Evolutionary conservation across 2,329 filamentous ascomycete species (phyloP), one percentile per base, ranked within the genome.

Genomic region (Penicillium aurantiogriseum): DNA sequence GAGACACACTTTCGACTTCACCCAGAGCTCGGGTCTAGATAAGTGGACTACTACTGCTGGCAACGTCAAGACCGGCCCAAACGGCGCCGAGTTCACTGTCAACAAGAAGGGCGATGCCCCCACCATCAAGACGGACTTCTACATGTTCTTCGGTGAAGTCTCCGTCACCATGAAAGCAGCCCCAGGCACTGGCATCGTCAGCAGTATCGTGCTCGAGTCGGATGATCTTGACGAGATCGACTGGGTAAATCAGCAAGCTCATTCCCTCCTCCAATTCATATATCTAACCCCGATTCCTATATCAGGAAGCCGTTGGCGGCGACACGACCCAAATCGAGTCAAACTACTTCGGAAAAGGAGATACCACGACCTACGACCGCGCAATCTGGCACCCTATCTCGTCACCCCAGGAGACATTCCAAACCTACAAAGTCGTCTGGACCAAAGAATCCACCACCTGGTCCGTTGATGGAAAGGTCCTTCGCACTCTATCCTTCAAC

Each of bases 81-180:
- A 23, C 29, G 44, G 44, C n/a, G 44, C 44, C n/a, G 44, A 46
- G 29, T 33, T 46, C 17, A 46, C 44, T 9, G 13, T 46, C 44
- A 19, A 2, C 44, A 46, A 46, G 19, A 4, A 46, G 33, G 27
- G 27, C 4, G 44, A 46, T 23, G 44, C 44, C 2, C 44, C 44
- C 44, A 46, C 44, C 29, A 46, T 46, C 13, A 11, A 31, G 29
- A 33, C 91, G 60, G 84, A 92, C 68, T 97, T 95, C 83, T 97
- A 96, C 81, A 95, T 99, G 79, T 96, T 97, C 90, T 99, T 96
- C 73, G 94, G 94, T 67, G 89, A 88, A 62, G 88, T 96, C 70
- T 89, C 94, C 63, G 85, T 96, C 64, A 87, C 85, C 50, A 83
- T 97, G 81, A 92, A 94, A 77, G 87, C 91, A 31, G 91, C 94